These are phyloP conservation scores for Penicillium psychrosexuale DNA, from an alignment of 2,329 filamentous ascomycete genomes.

Conservation along the genomic window DNA sequence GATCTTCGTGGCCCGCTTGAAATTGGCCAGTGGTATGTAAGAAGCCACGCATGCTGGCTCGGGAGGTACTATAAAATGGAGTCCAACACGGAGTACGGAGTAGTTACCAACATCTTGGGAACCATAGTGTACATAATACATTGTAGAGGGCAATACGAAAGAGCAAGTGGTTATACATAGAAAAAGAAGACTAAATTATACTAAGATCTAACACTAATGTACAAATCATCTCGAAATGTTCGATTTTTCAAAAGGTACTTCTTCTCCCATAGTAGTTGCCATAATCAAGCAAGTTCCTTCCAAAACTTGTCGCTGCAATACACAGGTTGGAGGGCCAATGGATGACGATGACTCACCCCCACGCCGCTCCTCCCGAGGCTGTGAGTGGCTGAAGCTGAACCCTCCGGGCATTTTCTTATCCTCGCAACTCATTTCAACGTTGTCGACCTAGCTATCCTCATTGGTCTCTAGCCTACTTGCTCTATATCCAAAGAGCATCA, in stretches of 20 bases:
- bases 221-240: neutral
- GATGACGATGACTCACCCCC: constrained; percentile 23
- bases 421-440: constrained; percentile 18
- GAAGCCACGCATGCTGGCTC: neutral
- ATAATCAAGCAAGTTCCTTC: constrained; percentile 5
- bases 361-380: constrained; percentile 17
- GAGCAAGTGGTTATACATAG: neutral
- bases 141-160: neutral
- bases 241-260: neutral
- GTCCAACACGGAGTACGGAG: too few relatives aligned
- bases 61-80: neutral
- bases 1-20: constrained; percentile 3
- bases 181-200: neutral
- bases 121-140: neutral
- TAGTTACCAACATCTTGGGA: neutral
- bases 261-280: neutral
- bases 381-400: constrained; percentile 22
- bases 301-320: neutral
- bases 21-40: constrained; percentile 1
- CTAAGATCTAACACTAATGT: neutral
- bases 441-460: constrained; percentile 18
- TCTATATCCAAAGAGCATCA: constrained; percentile 17
- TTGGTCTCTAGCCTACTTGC: constrained; percentile 14
- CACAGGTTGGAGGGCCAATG: neutral
- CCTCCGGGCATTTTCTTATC: constrained; percentile 10